Evolutionary conservation across 192 early-diverging fungal species (phyloP).

Genomic region (Dimargaris xerosporica): DNA sequence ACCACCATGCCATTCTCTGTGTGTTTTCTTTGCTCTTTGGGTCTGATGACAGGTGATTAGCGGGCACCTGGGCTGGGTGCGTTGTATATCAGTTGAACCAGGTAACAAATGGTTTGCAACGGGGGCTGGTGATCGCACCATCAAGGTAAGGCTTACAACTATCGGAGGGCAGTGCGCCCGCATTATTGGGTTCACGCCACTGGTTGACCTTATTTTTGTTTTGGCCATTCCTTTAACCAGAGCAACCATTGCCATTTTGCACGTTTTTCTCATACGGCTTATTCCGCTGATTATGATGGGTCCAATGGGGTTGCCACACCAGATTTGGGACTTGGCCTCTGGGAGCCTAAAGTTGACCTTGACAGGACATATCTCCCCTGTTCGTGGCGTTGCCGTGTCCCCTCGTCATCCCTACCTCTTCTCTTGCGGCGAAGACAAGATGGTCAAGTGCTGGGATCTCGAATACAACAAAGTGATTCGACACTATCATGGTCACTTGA

Average conservation of each 20-base stretch:
- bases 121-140: conserved; percentile 91
- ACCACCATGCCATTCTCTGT: too few relatives aligned
- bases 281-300: too few relatives aligned
- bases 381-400: conserved; percentile 88
- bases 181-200: too few relatives aligned
- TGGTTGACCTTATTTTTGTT: too few relatives aligned
- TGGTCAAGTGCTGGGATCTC: conserved; percentile 99
- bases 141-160: conserved; percentile 51
- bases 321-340: conserved; percentile 98
- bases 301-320: neutral
- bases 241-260: too few relatives aligned
- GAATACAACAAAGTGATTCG: conserved; percentile 98
- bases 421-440: conserved; percentile 94
- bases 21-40: too few relatives aligned
- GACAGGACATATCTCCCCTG: conserved; percentile 91
- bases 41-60: conserved; percentile 90
- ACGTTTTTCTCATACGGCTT: too few relatives aligned
- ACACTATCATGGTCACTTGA: conserved; percentile 96
- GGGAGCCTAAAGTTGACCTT: conserved; percentile 88
- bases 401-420: conserved; percentile 94
- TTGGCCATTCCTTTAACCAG: too few relatives aligned
- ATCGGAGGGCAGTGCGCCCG: neutral
- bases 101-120: conserved; percentile 98
- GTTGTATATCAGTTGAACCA: conserved; percentile 81
- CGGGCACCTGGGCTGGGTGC: conserved; percentile 96